phyloP scores from a whole-genome alignment of 2,329 filamentous ascomycete species.

The Tolypocladium inflatum region DNA sequence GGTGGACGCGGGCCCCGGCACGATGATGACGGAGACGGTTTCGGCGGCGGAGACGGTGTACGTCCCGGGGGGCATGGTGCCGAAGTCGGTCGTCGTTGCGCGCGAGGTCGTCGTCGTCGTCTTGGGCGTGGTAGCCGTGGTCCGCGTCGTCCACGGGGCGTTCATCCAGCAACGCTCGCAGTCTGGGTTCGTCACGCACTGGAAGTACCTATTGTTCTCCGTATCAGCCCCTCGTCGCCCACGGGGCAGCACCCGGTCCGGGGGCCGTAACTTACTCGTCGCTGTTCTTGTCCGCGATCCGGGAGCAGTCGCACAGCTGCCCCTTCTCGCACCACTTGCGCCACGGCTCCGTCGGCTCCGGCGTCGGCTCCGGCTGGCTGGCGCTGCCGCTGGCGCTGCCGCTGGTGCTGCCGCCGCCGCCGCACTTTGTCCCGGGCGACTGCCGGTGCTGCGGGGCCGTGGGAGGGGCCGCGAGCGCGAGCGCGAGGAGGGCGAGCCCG shows the following conservation, averaged over 20 bases:
- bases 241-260: neutral
- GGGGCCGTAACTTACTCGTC: conserved; percentile 12
- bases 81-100: neutral
- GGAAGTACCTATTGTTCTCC: conserved; percentile 17
- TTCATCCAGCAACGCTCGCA: conserved; percentile 16
- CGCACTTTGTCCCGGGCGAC: neutral
- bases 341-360: neutral
- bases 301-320: conserved; percentile 17
- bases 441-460: neutral
- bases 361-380: neutral
- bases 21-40: conserved; percentile 1
- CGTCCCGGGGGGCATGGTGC: neutral
- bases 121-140: neutral
- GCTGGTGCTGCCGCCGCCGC: neutral
- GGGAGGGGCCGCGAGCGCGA: neutral
- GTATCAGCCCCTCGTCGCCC: neutral
- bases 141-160: neutral
- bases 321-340: conserved; percentile 9
- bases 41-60: conserved; percentile 1
- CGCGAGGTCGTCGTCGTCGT: neutral
- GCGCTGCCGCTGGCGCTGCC: neutral
- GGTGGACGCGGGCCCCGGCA: neutral
- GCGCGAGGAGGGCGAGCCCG: neutral
- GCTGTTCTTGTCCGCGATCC: conserved; percentile 16
- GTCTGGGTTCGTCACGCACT: conserved; percentile 22